These are phyloP conservation scores for Bipolaris cookei DNA, from an alignment of 2,329 filamentous ascomycete genomes.

Conservation along the genomic window DNA sequence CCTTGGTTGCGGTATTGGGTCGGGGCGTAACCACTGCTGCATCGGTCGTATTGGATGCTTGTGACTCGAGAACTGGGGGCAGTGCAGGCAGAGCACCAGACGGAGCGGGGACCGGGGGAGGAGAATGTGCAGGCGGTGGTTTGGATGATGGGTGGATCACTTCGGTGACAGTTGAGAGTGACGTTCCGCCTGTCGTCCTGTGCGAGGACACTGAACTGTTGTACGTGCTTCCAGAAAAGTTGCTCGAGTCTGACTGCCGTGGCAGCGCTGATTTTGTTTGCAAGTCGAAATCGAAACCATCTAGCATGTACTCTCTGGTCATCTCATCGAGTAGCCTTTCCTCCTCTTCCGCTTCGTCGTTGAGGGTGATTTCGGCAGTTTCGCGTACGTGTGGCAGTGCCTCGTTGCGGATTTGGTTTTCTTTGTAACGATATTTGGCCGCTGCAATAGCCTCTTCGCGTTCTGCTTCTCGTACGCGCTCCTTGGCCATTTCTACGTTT, in stretches of 20 bases:
- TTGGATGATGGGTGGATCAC: constrained; percentile 53
- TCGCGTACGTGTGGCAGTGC: constrained; percentile 47
- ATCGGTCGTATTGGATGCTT: constrained; percentile 32
- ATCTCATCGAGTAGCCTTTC: constrained; percentile 77
- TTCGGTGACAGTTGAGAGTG: constrained; percentile 76
- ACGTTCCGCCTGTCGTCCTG: constrained; percentile 70
- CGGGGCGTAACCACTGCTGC: constrained; percentile 38
- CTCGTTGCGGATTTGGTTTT: constrained; percentile 56
- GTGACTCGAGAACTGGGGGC: constrained; percentile 41
- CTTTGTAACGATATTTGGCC: constrained; percentile 65
- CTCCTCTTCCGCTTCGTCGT: constrained; percentile 56
- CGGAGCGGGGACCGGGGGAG: constrained; percentile 38
- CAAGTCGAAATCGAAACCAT: constrained; percentile 78
- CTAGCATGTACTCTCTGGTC: constrained; percentile 80
- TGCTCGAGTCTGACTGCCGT: constrained; percentile 82
- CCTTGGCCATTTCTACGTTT: constrained; percentile 76
- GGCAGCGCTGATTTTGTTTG: constrained; percentile 72
- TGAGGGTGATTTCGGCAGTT: constrained; percentile 44
- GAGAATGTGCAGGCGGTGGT: constrained; percentile 35
- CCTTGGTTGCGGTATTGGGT: constrained; percentile 34
- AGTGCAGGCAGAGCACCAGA: constrained; percentile 41
- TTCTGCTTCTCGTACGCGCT: constrained; percentile 75
- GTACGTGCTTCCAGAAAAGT: constrained; percentile 78
- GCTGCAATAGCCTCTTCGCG: constrained; percentile 68
- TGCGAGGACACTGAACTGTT: constrained; percentile 79